Evolutionary conservation across 371 early-diverging fungal species (phyloP).

Genomic region (Rhizomucor pusillus): DNA sequence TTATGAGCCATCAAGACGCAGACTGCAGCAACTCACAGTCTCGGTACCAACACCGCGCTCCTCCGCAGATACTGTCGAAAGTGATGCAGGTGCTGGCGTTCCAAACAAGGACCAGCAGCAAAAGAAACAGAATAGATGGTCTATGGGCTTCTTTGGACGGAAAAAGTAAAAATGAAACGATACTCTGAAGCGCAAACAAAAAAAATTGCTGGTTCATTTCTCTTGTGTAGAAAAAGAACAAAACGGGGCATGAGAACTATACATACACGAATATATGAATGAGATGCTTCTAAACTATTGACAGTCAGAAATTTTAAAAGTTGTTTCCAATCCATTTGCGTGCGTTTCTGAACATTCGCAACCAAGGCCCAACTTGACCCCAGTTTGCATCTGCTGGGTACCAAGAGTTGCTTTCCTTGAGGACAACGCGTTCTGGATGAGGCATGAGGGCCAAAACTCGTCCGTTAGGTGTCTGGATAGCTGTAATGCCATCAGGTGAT

Average conservation of each 20-base stretch:
- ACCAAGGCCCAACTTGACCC: constrained; percentile 83
- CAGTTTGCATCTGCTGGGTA: constrained; percentile 66
- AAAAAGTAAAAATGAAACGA: constrained; percentile 9
- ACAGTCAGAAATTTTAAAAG: constrained; percentile 19
- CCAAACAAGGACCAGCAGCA: constrained; percentile 6
- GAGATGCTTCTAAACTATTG: no score
- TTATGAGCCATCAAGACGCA: constrained; percentile 36
- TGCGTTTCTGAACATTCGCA: constrained; percentile 81
- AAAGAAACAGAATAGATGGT: background rate
- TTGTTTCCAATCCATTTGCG: constrained; percentile 72
- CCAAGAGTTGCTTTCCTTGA: constrained; percentile 87
- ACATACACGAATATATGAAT: no score
- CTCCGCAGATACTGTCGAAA: background rate
- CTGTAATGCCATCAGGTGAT: constrained; percentile 82
- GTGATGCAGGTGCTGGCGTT: background rate
- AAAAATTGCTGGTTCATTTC: no score
- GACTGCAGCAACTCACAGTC: constrained; percentile 13
- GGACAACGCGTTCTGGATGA: constrained; percentile 93
- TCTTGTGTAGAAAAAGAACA: no score
- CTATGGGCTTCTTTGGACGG: constrained; percentile 1
- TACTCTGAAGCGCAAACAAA: no score
- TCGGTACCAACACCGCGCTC: background rate
- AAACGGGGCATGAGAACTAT: no score
- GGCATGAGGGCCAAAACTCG: constrained; percentile 96
- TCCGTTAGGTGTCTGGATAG: constrained; percentile 79